These are phyloP conservation scores for Coemansia asiatica DNA, from an alignment of 192 early-diverging fungal species.

Conservation along the genomic window DNA sequence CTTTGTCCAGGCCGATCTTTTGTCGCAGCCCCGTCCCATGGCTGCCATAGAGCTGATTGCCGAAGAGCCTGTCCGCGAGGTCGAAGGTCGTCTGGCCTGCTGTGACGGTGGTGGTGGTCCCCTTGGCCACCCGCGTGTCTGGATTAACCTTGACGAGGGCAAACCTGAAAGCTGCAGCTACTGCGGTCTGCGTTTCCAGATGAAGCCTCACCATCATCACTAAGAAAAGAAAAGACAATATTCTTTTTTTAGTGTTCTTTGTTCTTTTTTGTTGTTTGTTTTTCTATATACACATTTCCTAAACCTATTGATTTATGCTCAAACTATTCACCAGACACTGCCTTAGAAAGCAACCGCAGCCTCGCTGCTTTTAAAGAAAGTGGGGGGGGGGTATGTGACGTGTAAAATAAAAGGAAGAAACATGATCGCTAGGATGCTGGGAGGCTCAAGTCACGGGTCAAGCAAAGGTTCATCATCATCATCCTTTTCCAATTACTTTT, in stretches of 20 bases:
- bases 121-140: slow-evolving; percentile 92
- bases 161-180: slow-evolving; percentile 73
- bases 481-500: background rate
- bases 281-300: background rate
- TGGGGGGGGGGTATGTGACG: background rate
- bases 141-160: slow-evolving; percentile 77
- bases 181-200: slow-evolving; percentile 81
- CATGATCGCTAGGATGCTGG: background rate
- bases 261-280: background rate
- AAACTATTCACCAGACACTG: background rate
- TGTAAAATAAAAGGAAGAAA: background rate
- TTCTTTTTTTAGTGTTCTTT: background rate
- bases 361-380: too few relatives aligned
- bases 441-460: background rate
- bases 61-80: slow-evolving; percentile 80
- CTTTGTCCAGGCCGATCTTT: slow-evolving; percentile 82
- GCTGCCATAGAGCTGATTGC: slow-evolving; percentile 91
- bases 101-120: slow-evolving; percentile 91
- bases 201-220: slow-evolving; percentile 69
- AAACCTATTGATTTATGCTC: background rate
- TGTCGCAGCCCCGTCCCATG: slow-evolving; percentile 82
- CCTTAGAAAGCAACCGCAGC: background rate
- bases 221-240: background rate
- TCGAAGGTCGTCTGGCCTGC: slow-evolving; percentile 69
- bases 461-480: background rate